A percentile compares a stretch with the other conserved stretches of the same genome.
Conservation (phyloP, 805 yeast genomes). For the Cyberlindnera maritima region DNA sequence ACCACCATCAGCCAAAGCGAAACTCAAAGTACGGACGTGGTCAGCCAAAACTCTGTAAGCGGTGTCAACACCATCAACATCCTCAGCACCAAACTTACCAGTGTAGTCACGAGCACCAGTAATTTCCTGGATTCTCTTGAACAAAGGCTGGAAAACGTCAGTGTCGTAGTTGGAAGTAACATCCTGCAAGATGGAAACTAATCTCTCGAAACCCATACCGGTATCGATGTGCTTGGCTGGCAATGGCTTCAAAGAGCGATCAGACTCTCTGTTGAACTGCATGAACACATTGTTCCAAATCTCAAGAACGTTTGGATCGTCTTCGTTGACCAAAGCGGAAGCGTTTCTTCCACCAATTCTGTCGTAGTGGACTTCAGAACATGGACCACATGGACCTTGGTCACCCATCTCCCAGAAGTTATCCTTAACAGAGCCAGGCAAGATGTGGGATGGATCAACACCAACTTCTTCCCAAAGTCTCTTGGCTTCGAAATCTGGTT, state of each 20-base stretch:
- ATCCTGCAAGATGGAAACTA: constrained; percentile 91
- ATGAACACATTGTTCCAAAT: constrained; percentile 98
- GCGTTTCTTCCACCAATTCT: constrained; percentile 99
- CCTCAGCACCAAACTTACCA: constrained; percentile 93
- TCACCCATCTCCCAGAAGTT: constrained; percentile 99
- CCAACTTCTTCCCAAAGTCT: constrained; percentile 84
- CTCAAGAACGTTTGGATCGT: constrained; percentile 97
- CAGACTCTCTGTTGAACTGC: constrained; percentile 93
- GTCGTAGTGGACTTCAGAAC: constrained; percentile 96
- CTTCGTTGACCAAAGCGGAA: constrained; percentile 83
- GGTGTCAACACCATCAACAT: constrained; percentile 91
- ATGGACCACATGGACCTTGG: constrained; percentile 99
- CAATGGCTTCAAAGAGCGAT: constrained; percentile 70
- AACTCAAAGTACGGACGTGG: constrained; percentile 94
- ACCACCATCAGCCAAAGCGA: constrained; percentile 98
- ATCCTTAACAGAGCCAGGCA: constrained; percentile 88
- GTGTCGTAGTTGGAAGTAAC: constrained; percentile 94
- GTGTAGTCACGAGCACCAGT: constrained; percentile 89
- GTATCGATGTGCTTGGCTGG: constrained; percentile 98
- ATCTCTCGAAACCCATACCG: constrained; percentile 98
- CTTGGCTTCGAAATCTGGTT: constrained; percentile 93
- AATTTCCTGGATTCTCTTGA: constrained; percentile 81
- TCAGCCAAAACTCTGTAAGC: constrained; percentile 98
- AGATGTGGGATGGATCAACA: constrained; percentile 85
- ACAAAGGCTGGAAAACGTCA: constrained; percentile 90